Conservation (phyloP, 2,329 filamentous ascomycete species). For the Paraphoma chrysanthemicola region DNA sequence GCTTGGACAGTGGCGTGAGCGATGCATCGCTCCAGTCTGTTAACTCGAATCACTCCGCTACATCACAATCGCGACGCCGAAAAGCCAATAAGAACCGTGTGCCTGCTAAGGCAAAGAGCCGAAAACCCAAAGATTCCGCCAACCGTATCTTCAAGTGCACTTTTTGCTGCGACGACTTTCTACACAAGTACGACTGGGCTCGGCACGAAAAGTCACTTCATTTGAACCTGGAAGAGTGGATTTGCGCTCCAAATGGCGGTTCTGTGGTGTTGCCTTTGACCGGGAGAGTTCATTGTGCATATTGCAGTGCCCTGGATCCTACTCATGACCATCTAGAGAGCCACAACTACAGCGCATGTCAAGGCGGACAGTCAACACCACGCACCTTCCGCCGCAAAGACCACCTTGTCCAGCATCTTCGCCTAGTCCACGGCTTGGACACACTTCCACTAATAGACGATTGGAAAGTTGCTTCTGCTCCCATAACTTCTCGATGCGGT, state of each 20-base stretch:
- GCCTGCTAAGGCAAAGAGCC: constrained; percentile 6
- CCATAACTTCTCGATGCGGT: constrained; percentile 59
- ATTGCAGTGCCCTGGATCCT: constrained; percentile 62
- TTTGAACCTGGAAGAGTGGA: constrained; percentile 41
- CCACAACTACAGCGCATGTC: constrained; percentile 67
- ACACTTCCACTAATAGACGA: constrained; percentile 67
- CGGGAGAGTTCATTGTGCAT: constrained; percentile 62
- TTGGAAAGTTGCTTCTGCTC: constrained; percentile 60
- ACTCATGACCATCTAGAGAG: constrained; percentile 61
- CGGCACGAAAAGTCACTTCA: constrained; percentile 38
- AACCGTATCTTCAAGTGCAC: constrained; percentile 36
- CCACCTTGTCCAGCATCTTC: constrained; percentile 65
- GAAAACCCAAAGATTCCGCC: constrained; percentile 12
- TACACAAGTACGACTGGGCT: constrained; percentile 38
- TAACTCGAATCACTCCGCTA: constrained; percentile 52
- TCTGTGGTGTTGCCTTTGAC: constrained; percentile 61
- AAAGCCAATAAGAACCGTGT: constrained; percentile 9
- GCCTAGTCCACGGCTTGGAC: constrained; percentile 64
- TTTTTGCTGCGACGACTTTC: constrained; percentile 39
- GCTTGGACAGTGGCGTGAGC: constrained; percentile 52
- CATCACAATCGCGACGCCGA: constrained; percentile 47
- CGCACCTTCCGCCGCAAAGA: constrained; percentile 67
- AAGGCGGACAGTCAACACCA: constrained; percentile 66
- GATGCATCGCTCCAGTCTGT: constrained; percentile 55
- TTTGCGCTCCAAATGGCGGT: constrained; percentile 62